Conservation (phyloP, 1,284 basidiomycete genomes). For the Malassezia caprae region DNA sequence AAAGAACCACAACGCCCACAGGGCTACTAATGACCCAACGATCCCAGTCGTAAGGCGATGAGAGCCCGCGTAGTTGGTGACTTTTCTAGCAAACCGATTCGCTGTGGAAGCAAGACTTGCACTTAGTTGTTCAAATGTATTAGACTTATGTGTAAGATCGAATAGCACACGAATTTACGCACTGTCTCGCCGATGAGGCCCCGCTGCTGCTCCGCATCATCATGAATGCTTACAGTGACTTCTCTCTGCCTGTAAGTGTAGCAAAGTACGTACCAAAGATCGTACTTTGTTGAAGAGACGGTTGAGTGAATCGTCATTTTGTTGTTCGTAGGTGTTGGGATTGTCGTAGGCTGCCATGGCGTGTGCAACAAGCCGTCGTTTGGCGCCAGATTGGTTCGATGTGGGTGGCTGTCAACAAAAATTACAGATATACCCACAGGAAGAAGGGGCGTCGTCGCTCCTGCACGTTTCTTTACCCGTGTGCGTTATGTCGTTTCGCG, state of each 20-base stretch:
- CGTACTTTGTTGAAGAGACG: constrained; percentile 36
- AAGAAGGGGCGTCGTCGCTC: background rate
- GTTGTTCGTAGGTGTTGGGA: constrained; percentile 34
- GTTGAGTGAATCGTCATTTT: constrained; percentile 41
- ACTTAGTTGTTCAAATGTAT: constrained; percentile 29
- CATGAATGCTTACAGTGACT: constrained; percentile 40
- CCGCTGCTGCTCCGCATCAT: constrained; percentile 36
- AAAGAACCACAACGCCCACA: constrained; percentile 35
- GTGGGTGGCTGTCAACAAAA: background rate
- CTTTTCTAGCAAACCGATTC: constrained; percentile 23
- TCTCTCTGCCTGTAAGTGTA: constrained; percentile 18
- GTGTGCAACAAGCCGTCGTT: background rate
- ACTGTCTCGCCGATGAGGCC: constrained; percentile 10
- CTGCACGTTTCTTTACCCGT: background rate
- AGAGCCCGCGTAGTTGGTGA: constrained; percentile 25
- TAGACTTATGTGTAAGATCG: constrained; percentile 10
- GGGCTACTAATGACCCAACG: constrained; percentile 24
- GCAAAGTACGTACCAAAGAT: constrained; percentile 16
- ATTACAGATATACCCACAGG: background rate
- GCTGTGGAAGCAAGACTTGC: constrained; percentile 26
- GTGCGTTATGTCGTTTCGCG: constrained; percentile 3
- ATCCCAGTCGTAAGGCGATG: constrained; percentile 30
- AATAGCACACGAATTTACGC: constrained; percentile 12
- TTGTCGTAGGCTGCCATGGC: constrained; percentile 30
- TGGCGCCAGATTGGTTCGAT: background rate